Evolutionary conservation across 2,329 filamentous ascomycete species (phyloP).

Genomic region (Xylaria sp.): DNA sequence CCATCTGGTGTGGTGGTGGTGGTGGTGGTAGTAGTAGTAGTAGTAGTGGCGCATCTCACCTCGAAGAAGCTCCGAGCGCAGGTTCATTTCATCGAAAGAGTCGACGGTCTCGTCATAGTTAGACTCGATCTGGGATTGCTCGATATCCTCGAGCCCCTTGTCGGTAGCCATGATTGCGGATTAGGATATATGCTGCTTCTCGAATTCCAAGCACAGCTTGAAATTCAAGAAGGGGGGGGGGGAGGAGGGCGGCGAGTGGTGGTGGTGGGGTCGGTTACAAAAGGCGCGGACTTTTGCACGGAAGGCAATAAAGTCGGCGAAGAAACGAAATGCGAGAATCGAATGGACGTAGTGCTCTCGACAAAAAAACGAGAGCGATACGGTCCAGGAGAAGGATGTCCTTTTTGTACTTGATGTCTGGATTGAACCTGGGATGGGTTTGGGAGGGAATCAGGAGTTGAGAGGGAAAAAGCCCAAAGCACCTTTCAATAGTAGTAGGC

Average conservation of each 20-base stretch:
- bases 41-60: slow-evolving; percentile 54
- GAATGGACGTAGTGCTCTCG: slow-evolving; percentile 46
- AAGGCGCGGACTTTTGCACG: slow-evolving; percentile 43
- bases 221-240: slow-evolving; percentile 67
- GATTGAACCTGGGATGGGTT: slow-evolving; percentile 39
- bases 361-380: slow-evolving; percentile 41
- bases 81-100: slow-evolving; percentile 97
- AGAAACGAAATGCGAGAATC: slow-evolving; percentile 41
- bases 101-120: slow-evolving; percentile 99
- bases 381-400: slow-evolving; percentile 36
- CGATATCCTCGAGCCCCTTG: slow-evolving; percentile 91
- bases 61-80: slow-evolving; percentile 97
- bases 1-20: no score
- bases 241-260: slow-evolving; percentile 47
- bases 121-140: slow-evolving; percentile 92
- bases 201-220: slow-evolving; percentile 83
- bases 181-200: slow-evolving; percentile 61
- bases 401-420: slow-evolving; percentile 36
- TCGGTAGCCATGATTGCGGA: slow-evolving; percentile 98
- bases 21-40: no score
- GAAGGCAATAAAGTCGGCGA: slow-evolving; percentile 41
- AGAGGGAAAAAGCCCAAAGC: slow-evolving; percentile 41
- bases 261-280: slow-evolving; percentile 51
- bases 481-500: slow-evolving; percentile 33
- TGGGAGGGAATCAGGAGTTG: slow-evolving; percentile 40